phyloP scores from a whole-genome alignment of 768 basidiomycete genomes.

The Phylloporus sp. region DNA sequence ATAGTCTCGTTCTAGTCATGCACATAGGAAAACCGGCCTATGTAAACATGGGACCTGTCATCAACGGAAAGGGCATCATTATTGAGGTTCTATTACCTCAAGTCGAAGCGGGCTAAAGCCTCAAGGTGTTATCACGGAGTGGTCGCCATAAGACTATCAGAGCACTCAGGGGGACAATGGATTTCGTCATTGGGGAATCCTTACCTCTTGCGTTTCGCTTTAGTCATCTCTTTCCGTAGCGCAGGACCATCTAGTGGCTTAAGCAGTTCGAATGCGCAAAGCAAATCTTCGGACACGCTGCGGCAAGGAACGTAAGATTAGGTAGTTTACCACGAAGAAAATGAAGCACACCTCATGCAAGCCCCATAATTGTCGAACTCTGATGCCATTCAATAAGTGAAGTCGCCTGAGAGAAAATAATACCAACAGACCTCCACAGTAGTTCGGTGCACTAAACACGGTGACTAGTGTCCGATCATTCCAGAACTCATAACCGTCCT shows the following conservation, averaged over 20 bases:
- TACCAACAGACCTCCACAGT: slow-evolving; percentile 80
- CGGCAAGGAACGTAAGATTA: slow-evolving; percentile 13
- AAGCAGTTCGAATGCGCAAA: slow-evolving; percentile 96
- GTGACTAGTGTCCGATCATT: slow-evolving; percentile 98
- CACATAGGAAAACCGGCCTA: slow-evolving; percentile 19
- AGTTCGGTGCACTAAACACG: slow-evolving; percentile 97
- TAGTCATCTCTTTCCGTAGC: slow-evolving; percentile 96
- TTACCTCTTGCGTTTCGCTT: slow-evolving; percentile 96
- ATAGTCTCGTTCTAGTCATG: slow-evolving; percentile 25
- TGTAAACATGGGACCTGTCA: slow-evolving; percentile 16
- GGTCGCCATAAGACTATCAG: slow-evolving; percentile 33
- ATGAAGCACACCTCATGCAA: slow-evolving; percentile 73
- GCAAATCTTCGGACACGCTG: slow-evolving; percentile 93
- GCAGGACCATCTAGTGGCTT: slow-evolving; percentile 95
- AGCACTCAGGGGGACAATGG: neutral
- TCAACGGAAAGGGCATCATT: slow-evolving; percentile 8
- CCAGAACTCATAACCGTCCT: slow-evolving; percentile 99
- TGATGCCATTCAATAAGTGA: slow-evolving; percentile 31
- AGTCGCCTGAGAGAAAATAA: neutral
- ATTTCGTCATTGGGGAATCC: neutral
- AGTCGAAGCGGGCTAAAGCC: neutral
- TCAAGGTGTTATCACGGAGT: slow-evolving; percentile 20
- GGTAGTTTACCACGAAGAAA: neutral
- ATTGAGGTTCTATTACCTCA: slow-evolving; percentile 8
- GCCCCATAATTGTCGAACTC: slow-evolving; percentile 96